These are phyloP conservation scores for Diaporthe capsici DNA, from an alignment of 2,329 filamentous ascomycete species.

Conservation along the genomic window DNA sequence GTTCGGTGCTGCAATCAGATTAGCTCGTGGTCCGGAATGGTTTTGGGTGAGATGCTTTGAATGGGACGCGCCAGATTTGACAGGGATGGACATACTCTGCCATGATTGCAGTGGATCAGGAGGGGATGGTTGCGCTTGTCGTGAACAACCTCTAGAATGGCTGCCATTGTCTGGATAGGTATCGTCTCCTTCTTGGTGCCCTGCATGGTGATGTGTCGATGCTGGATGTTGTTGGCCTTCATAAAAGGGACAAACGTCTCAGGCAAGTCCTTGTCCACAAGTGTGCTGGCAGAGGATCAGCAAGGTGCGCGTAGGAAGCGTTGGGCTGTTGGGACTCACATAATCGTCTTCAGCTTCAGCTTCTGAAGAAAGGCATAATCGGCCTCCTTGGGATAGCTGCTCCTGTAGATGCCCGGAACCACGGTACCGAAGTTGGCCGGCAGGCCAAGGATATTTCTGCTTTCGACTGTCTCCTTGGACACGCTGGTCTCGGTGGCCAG, in stretches of 20 bases:
- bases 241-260: slow-evolving; percentile 74
- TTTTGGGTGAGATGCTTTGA: background rate
- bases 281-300: slow-evolving; percentile 60
- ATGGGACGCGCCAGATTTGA: background rate
- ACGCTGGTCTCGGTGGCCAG: slow-evolving; percentile 36
- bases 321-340: slow-evolving; percentile 66
- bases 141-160: slow-evolving; percentile 79
- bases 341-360: slow-evolving; percentile 82
- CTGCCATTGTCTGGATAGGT: slow-evolving; percentile 75
- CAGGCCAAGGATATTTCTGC: slow-evolving; percentile 45
- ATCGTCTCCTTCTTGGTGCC: slow-evolving; percentile 90
- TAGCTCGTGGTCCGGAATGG: background rate
- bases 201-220: slow-evolving; percentile 82
- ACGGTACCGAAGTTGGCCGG: slow-evolving; percentile 85
- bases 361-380: slow-evolving; percentile 79
- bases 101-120: slow-evolving; percentile 93
- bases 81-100: slow-evolving; percentile 69
- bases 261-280: slow-evolving; percentile 74
- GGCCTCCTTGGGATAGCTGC: slow-evolving; percentile 80
- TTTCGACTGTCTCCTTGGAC: slow-evolving; percentile 21
- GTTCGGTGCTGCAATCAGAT: slow-evolving; percentile 77
- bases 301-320: background rate
- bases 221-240: slow-evolving; percentile 74
- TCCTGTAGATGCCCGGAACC: slow-evolving; percentile 82
- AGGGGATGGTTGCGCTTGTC: slow-evolving; percentile 83